Base-by-base conservation (phyloP, 345 rosid genomes). In the Hypericum androsaemum region DNA sequence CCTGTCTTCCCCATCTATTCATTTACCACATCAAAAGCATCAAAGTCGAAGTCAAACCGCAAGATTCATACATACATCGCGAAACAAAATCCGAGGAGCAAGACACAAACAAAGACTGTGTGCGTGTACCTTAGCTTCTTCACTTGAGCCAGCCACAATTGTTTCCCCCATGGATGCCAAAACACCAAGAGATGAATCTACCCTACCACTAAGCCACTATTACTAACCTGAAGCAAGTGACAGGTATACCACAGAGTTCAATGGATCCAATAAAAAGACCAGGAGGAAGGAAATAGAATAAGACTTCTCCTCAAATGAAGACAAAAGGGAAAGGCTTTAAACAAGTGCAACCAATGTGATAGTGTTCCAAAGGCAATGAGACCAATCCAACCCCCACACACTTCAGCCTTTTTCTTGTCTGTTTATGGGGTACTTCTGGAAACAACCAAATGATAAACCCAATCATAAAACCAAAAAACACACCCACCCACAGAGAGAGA, bases 51-150 rank as follows among this genome's bases (percentile, higher is more conserved):
- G 14, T 7, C 50, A 47, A 58, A 15, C 64, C 59, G 56, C 40
- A 62, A 62, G 67, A 57, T 53, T 54, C 70, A 70, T 56, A 54
- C 61, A 54, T 63, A 17, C 32, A 74, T 22, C 32, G 4, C 32
- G 32, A 22, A n/a, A 1, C 32, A 22, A 22, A 4, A 22, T 22
- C 32, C 32, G 32, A 22, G 32, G 32, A 22, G 32, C 32, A 22
- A 22, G 32, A 22, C 10, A 47, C 12, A 46, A 39, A 12, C n/a
- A 1, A 22, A 22, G 32, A 22, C 32, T 22, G 32, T 4, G 54
- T 70, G 81, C 89, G n/a, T 13, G 54, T 70, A 84, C 89, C 94
- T 84, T 75, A 65, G 73, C 82, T 46, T 65, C 70, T 53, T 52
- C 38, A 60, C 15, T 55, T 54, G 77, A 60, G 69, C 74, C 73